Percentiles rank a stretch among this genome's conserved stretches.
These are phyloP conservation scores for Neoboletus subvelutipes DNA, from an alignment of 768 basidiomycete species.

Conservation along the genomic window DNA sequence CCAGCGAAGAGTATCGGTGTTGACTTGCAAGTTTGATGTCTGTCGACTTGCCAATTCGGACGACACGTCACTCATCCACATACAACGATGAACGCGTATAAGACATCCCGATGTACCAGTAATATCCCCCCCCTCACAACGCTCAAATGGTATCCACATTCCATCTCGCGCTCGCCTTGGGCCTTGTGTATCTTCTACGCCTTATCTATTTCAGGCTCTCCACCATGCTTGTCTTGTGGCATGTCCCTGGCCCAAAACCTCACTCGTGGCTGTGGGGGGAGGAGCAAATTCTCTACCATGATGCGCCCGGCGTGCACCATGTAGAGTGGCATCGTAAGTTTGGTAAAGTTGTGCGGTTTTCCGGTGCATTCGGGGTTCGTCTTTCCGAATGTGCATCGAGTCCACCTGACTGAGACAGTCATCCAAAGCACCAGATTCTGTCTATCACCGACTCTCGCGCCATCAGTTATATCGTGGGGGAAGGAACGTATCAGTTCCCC, in stretches of 20 bases:
- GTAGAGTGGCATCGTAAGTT: conserved; percentile 51
- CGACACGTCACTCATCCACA: conserved; percentile 19
- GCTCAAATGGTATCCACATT: conserved; percentile 10
- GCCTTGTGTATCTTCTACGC: conserved; percentile 33
- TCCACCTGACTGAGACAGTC: conserved; percentile 10
- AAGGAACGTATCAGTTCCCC: conserved; percentile 57
- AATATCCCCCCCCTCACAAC: not conserved
- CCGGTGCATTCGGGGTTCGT: conserved; percentile 55
- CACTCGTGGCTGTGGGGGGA: conserved; percentile 60
- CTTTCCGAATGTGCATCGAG: conserved; percentile 1
- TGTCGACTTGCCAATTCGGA: conserved; percentile 7
- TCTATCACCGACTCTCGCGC: conserved; percentile 57
- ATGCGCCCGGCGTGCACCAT: conserved; percentile 51
- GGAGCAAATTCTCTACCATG: conserved; percentile 55
- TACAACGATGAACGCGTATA: conserved; percentile 2
- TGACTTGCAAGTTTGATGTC: conserved; percentile 4
- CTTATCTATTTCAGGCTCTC: conserved; percentile 37
- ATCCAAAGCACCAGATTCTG: conserved; percentile 50
- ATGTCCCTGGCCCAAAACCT: conserved; percentile 51
- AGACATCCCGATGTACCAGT: not conserved
- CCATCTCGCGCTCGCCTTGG: conserved; percentile 17
- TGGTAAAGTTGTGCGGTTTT: conserved; percentile 55
- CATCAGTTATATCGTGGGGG: conserved; percentile 53
- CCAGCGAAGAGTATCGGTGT: conserved; percentile 3
- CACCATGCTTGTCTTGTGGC: conserved; percentile 35